Percentiles rank a stretch among this genome's conserved stretches.
Evolutionary conservation across 2,329 filamentous ascomycete genomes (phyloP).

Genomic region (Ascochyta clinopodiicola): DNA sequence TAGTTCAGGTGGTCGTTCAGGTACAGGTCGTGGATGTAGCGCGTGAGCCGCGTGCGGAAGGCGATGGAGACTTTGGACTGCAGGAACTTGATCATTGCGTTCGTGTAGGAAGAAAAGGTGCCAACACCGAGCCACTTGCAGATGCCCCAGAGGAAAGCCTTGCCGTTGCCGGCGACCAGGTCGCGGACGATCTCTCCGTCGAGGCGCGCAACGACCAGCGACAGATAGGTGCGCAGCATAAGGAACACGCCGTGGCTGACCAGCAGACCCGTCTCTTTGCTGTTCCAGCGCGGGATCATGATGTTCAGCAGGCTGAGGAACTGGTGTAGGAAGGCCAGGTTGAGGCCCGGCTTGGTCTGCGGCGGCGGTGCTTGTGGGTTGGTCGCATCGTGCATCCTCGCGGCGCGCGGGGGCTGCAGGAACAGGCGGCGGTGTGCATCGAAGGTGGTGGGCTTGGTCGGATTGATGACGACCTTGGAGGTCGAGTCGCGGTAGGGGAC

Average conservation of each 20-base stretch:
- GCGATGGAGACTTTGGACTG: slow-evolving; percentile 98
- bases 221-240: slow-evolving; percentile 91
- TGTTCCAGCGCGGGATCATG: slow-evolving; percentile 94
- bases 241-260: slow-evolving; percentile 89
- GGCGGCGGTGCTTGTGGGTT: slow-evolving; percentile 76
- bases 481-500: slow-evolving; percentile 89
- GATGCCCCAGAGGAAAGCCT: slow-evolving; percentile 85
- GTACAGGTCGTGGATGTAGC: slow-evolving; percentile 97
- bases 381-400: slow-evolving; percentile 72
- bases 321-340: slow-evolving; percentile 94
- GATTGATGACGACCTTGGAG: slow-evolving; percentile 87
- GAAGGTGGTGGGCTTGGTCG: slow-evolving; percentile 91
- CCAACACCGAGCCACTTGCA: slow-evolving; percentile 95
- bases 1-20: slow-evolving; percentile 94
- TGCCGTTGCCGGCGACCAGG: slow-evolving; percentile 92
- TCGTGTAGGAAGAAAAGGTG: slow-evolving; percentile 93
- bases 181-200: slow-evolving; percentile 97
- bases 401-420: slow-evolving; percentile 84
- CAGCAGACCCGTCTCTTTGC: slow-evolving; percentile 91
- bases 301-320: slow-evolving; percentile 96
- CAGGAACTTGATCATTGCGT: slow-evolving; percentile 98
- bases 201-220: slow-evolving; percentile 86
- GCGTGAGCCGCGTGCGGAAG: slow-evolving; percentile 90
- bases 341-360: slow-evolving; percentile 91
- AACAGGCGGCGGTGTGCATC: slow-evolving; percentile 95